These are phyloP conservation scores for Lactuca saligna DNA, from an alignment of 129 eudicot species.

Conservation along the genomic window DNA sequence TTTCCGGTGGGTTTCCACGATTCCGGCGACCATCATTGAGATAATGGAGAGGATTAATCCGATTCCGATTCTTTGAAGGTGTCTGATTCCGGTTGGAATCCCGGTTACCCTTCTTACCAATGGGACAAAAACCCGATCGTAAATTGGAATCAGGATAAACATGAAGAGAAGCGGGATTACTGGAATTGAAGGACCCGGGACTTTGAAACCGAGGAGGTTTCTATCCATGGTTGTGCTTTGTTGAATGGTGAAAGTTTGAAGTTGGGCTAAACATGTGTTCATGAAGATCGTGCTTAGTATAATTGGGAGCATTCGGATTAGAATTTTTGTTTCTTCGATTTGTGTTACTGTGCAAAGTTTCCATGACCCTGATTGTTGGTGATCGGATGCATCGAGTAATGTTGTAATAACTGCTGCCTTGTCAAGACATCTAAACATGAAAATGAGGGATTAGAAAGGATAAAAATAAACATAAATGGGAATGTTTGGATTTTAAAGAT, in stretches of 20 bases:
- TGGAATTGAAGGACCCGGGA: constrained; percentile 71
- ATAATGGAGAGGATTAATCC: constrained; percentile 70
- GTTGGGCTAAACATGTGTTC: constrained; percentile 87
- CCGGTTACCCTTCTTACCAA: constrained; percentile 51
- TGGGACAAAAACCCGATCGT: constrained; percentile 69
- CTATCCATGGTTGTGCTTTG: constrained; percentile 75
- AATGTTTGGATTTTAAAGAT: background rate
- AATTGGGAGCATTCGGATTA: constrained; percentile 74
- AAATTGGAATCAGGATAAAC: constrained; percentile 56
- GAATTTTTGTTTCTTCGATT: constrained; percentile 69
- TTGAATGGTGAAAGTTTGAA: constrained; percentile 78
- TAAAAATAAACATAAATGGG: background rate
- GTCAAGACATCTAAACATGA: constrained; percentile 56
- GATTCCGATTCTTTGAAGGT: constrained; percentile 66
- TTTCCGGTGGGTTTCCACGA: constrained; percentile 64
- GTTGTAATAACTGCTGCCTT: constrained; percentile 53
- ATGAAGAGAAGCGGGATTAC: constrained; percentile 58
- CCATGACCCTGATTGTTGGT: constrained; percentile 49
- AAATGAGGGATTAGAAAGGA: background rate
- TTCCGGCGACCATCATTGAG: constrained; percentile 70
- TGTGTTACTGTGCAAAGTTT: constrained; percentile 66
- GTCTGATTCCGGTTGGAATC: constrained; percentile 66
- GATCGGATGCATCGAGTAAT: constrained; percentile 25
- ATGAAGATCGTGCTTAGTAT: constrained; percentile 72
- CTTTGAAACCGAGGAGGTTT: constrained; percentile 51